Evolutionary conservation across 176 grass and related monocot species (phyloP), one percentile per base, ranked within the genome.

Genomic region (Musa beccarii): DNA sequence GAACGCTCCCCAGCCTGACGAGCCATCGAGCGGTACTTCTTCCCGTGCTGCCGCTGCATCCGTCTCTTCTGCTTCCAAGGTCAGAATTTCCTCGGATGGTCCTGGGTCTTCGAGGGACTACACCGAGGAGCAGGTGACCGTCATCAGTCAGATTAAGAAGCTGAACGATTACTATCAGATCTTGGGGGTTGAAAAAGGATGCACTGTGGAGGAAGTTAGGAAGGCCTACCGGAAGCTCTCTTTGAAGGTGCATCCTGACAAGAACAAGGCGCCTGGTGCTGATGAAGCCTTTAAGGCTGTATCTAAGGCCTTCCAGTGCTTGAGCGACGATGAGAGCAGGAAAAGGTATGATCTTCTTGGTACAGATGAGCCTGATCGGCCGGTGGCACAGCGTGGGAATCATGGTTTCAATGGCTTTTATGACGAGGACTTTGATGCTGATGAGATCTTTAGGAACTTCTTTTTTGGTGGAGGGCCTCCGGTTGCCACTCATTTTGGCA

Each of bases 361-460:
- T 20, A 84, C 91, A 0, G 96, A 94, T n/a, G 91, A 99, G 76
- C 85, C 81, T 1, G 77, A 77, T 6, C 85, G 91, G 80, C 17
- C 88, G 13, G 75, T 82, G 10, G 80, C 75, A 54, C 63, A 67
- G 11, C 85, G 50, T 24, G 55, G 52, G 54, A 83, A 82, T 55
- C 82, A 79, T 28, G 83, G 86, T 0, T 79, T 85, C 22, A 83
- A 90, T 69, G 88, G 84, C 7, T 89, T 85, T 74, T 88, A 93
- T 0, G 85, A 94, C 63, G 88, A 88, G 34, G 88, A 99, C 25
- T 82, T 99, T 61, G 95, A 99, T 63, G 88, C 95, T 3, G 88
- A 99, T 74, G 95, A 99, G 79, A 94, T 99, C 81, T 99, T 99
- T 76, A 92, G 96, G 77, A 92, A 86, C 78, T 99, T 99, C 74